A percentile compares a stretch with the other conserved stretches of the same genome.
Evolutionary conservation across 2,329 filamentous ascomycete genomes (phyloP).

Genomic region (Daldinia sp.): DNA sequence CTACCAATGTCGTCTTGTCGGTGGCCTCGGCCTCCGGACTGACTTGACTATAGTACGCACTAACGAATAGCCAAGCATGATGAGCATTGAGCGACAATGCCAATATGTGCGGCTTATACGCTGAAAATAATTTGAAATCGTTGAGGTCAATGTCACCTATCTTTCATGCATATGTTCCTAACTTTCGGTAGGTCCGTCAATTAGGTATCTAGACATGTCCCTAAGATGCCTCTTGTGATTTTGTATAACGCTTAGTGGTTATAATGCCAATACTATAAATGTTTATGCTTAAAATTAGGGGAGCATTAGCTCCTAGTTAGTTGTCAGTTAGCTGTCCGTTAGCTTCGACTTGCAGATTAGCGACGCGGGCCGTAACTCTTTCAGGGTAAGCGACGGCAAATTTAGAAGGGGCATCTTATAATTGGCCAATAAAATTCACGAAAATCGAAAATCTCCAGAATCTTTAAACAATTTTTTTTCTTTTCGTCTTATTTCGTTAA

Average conservation of each 20-base stretch:
- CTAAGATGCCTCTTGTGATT: not conserved
- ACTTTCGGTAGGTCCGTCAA: not conserved
- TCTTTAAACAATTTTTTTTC: not conserved
- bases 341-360: not conserved
- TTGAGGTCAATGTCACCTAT: not conserved
- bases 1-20: not conserved
- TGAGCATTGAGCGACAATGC: not conserved
- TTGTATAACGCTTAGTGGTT: not conserved
- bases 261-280: not conserved
- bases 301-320: not conserved
- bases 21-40: not conserved
- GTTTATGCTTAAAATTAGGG: slow-evolving; percentile 8
- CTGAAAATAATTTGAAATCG: not conserved
- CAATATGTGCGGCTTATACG: not conserved
- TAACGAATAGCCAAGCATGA: not conserved
- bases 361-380: slow-evolving; percentile 2
- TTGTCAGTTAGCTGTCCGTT: not conserved
- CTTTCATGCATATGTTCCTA: not conserved
- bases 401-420: not conserved
- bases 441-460: not conserved
- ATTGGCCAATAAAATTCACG: not conserved
- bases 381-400: not conserved
- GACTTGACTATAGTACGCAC: not conserved
- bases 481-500: not conserved
- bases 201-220: not conserved